These are phyloP conservation scores for Beauveria bassiana DNA, from an alignment of 2,329 filamentous ascomycete genomes.

Conservation along the genomic window DNA sequence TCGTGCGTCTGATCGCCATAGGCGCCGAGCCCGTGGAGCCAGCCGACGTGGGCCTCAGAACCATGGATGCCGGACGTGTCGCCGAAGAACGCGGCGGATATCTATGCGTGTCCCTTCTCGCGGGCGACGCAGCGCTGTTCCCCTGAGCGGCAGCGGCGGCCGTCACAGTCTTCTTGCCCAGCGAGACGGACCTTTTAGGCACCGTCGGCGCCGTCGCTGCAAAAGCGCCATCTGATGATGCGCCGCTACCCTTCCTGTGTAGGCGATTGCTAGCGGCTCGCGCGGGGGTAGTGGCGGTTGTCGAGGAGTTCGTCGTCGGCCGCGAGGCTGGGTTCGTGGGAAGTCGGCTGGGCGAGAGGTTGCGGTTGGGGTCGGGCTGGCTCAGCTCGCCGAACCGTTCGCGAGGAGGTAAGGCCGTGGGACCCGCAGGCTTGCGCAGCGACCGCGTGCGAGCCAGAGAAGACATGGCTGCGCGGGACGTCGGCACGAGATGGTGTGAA, in stretches of 20 bases:
- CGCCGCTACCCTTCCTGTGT: not conserved
- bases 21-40: constrained; percentile 15
- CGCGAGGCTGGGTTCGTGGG: constrained; percentile 36
- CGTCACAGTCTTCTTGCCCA: constrained; percentile 12
- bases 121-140: constrained; percentile 12
- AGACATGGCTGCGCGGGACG: constrained; percentile 27
- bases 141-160: not conserved
- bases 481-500: not conserved
- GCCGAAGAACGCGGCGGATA: constrained; percentile 27
- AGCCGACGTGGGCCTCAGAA: constrained; percentile 20
- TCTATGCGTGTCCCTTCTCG: constrained; percentile 19
- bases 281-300: constrained; percentile 23
- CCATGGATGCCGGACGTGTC: constrained; percentile 9
- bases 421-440: constrained; percentile 33
- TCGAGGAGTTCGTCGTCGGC: constrained; percentile 16
- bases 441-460: constrained; percentile 41
- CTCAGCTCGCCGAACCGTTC: not conserved
- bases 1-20: constrained; percentile 21
- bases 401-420: constrained; percentile 11
- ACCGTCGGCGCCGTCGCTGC: not conserved
- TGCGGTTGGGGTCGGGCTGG: constrained; percentile 22
- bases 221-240: not conserved
- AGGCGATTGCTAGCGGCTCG: constrained; percentile 12
- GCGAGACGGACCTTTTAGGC: constrained; percentile 17
- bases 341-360: constrained; percentile 41